Conservation (phyloP, 805 yeast species). For the Yarrowia alimentaria region DNA sequence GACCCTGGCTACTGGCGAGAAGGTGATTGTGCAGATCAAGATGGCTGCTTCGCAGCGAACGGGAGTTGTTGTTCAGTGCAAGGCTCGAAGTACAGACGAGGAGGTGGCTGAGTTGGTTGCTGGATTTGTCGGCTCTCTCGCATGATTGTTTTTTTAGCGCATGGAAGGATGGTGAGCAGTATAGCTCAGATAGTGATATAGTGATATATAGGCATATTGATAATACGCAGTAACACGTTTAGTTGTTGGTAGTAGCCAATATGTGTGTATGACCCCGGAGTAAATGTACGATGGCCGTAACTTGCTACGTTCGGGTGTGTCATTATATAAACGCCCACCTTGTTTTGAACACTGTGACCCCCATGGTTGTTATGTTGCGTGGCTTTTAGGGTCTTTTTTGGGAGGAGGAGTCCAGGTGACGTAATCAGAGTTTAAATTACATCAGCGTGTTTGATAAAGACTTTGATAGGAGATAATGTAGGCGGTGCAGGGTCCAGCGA, state of each 20-base stretch:
- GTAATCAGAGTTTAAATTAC: slow-evolving; percentile 17
- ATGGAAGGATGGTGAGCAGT: too few species aligned
- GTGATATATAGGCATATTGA: too few species aligned
- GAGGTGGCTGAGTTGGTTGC: slow-evolving; percentile 53
- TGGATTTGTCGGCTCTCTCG: slow-evolving; percentile 37
- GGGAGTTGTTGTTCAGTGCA: slow-evolving; percentile 42
- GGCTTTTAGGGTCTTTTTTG: too few species aligned
- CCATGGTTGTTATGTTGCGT: too few species aligned
- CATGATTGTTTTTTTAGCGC: slow-evolving; percentile 8
- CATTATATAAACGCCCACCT: too few species aligned
- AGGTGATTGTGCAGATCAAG: slow-evolving; percentile 45
- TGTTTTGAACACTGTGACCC: too few species aligned
- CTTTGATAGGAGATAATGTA: slow-evolving; percentile 24
- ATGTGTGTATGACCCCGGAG: too few species aligned
- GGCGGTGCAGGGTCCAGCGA: slow-evolving; percentile 7
- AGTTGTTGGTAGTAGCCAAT: too few species aligned
- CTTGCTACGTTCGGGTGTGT: too few species aligned
- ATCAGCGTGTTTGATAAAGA: slow-evolving; percentile 11
- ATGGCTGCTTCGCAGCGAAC: slow-evolving; percentile 45
- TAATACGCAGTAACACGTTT: too few species aligned
- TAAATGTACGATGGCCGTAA: too few species aligned
- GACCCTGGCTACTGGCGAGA: slow-evolving; percentile 54
- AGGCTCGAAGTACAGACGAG: slow-evolving; percentile 41
- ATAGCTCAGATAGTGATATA: not conserved
- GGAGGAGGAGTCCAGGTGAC: too few species aligned